Base-by-base conservation (phyloP, 306 rosid genomes). In the Carpinus fangiana region DNA sequence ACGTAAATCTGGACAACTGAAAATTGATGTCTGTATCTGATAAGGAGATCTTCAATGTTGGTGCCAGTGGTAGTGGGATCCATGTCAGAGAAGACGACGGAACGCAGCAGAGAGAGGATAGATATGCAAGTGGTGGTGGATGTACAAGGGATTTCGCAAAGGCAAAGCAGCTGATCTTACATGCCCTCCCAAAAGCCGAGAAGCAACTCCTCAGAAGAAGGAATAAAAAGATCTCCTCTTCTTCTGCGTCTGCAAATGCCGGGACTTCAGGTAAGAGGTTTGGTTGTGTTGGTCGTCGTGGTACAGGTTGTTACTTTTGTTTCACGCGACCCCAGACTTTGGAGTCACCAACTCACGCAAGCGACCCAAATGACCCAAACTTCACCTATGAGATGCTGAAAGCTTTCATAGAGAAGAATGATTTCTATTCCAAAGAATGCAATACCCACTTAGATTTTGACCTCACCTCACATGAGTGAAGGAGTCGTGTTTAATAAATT, bases 341-440 rank as follows among this genome's bases (percentile, higher is more conserved):
- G 88, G 91, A 84, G 75, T 84, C 91, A 18, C 72, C 81, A 76
- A 78, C 93, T 82, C 85, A 75, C 14, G 61, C 53, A 2, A 82
- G 89, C 72, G 91, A 90, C 71, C 96, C 97, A 7, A 87, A 90
- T 69, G 66, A 85, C 70, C 90, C 88, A 1, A 89, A 85, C 53
- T 94, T 92, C 57, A 88, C 87, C 41, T 52, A 57, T 57, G 84
- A 79, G 34, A 89, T 85, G 91, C 55, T 93, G 86, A 89, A 68
- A 79, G 74, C 26, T 81, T 79, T 94, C 16, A 78, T 94, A 8
- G 94, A 94, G 76, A 88, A 61, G 46, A 94, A 88, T 81, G 93
- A 89, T 84, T 94, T 94, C 74, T 84, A 73, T 84, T 89, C 91
- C 62, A 88, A 78, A 73, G 89, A 92, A 47, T 89, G 92, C 90